Base-by-base conservation (phyloP, 176 grass and related monocot genomes). In the Aegilops sharonensis region DNA sequence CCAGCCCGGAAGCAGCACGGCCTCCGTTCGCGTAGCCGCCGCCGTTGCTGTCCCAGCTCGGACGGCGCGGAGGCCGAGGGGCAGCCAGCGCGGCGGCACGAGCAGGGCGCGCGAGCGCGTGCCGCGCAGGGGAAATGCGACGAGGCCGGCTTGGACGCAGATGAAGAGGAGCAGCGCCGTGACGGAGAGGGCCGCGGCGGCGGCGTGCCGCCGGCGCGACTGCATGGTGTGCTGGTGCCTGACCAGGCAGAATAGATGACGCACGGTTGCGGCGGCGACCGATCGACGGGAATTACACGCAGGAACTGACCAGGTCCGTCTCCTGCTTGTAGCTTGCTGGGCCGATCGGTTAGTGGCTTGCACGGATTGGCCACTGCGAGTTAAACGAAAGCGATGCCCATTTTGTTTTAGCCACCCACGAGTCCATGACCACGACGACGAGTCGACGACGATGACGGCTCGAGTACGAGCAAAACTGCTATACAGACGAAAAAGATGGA, bases 1-100 rank as follows among this genome's bases (percentile, higher is more conserved):
- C 94, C 89, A 93, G 76, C 89, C 94, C 18, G 77, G 89, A 8
- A 95, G 84, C 71, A 95, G 87, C 37, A 91, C 65, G 37, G 91
- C 86, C 72, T 78, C 79, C 29, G 64, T 67, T 4, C 9, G 9
- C 3, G n/a, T 9, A 9, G 9, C 9, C 60, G 60, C 60, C n/a
- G 34, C 4, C 3, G 35, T 15, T 21, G 12, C 36, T 4, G 78
- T 7, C 13, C 13, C 7, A 15, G 35, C 56, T 5, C 77, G 77
- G 57, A 42, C 32, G 32, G 76, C 76, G 18, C 11, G 31, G 31
- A 78, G 76, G 20, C 54, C 32, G 32, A 39, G 50, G 9, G 54
- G 52, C 2, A 37, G 77, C 56, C 77, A 60, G 35, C 77, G 77
- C 30, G 27, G 78, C 56, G 57, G 69, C 59, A 75, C 10, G 70